phyloP scores from a whole-genome alignment of 2,329 filamentous ascomycete genomes.

The Penicillium sp. region DNA sequence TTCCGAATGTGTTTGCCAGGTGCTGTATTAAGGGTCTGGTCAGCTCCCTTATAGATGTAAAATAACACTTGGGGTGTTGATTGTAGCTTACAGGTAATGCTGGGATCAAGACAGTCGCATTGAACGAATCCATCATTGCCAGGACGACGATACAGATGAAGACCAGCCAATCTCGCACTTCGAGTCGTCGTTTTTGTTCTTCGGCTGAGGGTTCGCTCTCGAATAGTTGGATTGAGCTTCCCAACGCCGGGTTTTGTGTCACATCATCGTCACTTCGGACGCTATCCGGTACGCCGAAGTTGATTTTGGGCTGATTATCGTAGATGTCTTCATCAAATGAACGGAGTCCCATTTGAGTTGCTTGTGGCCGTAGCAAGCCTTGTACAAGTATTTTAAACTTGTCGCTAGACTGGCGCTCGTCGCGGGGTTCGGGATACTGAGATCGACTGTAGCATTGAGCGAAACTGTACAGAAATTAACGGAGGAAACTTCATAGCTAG shows the following conservation, averaged over 20 bases:
- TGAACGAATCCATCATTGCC: slow-evolving; percentile 50
- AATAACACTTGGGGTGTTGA: neutral
- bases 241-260: slow-evolving; percentile 9
- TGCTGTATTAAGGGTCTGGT: slow-evolving; percentile 12
- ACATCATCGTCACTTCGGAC: slow-evolving; percentile 12
- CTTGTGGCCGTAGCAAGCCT: neutral
- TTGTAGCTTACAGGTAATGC: slow-evolving; percentile 40
- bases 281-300: slow-evolving; percentile 12
- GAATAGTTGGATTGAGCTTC: slow-evolving; percentile 20
- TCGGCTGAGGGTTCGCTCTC: slow-evolving; percentile 12
- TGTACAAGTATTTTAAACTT: neutral
- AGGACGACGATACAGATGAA: slow-evolving; percentile 43
- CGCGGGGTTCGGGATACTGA: neutral
- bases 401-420: neutral
- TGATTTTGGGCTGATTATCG: slow-evolving; percentile 14
- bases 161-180: slow-evolving; percentile 40
- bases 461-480: neutral
- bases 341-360: slow-evolving; percentile 16
- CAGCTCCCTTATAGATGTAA: neutral
- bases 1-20: slow-evolving; percentile 36
- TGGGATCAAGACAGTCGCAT: slow-evolving; percentile 48
- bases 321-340: slow-evolving; percentile 8
- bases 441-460: neutral
- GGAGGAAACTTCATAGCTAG: slow-evolving; percentile 2
- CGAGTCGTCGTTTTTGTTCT: slow-evolving; percentile 35